phyloP scores from a whole-genome alignment of 2,329 filamentous ascomycete species.

The Ophiostoma perfectum region DNA sequence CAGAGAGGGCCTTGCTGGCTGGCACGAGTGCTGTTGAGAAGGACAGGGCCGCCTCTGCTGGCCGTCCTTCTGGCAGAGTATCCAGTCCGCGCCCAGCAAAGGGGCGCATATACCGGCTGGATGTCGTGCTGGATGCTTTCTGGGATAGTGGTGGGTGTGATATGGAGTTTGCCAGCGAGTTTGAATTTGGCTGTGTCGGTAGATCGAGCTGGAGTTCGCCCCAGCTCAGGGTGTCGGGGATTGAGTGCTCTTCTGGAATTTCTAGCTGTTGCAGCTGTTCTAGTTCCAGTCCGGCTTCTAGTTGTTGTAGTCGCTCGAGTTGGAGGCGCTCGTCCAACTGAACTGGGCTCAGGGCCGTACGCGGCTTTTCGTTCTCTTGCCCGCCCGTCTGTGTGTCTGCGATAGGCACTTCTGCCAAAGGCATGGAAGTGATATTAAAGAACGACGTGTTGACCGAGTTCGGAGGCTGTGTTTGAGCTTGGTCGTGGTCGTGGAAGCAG shows the following conservation, averaged over 20 bases:
- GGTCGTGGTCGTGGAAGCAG: conserved; percentile 52
- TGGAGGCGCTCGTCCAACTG: conserved; percentile 32
- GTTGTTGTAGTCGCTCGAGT: conserved; percentile 37
- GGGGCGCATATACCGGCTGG: conserved; percentile 44
- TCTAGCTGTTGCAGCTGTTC: conserved; percentile 17
- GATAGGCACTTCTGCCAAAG: not conserved
- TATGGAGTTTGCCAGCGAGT: not conserved
- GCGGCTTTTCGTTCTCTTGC: conserved; percentile 52
- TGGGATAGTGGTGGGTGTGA: conserved; percentile 33
- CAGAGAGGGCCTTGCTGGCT: conserved; percentile 28
- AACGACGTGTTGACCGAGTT: conserved; percentile 21
- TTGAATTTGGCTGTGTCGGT: not conserved
- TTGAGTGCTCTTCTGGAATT: conserved; percentile 31
- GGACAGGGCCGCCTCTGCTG: not conserved
- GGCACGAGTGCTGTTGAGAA: conserved; percentile 30
- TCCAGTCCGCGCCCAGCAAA: conserved; percentile 53
- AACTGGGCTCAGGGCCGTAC: conserved; percentile 47
- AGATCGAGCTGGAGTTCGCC: conserved; percentile 27
- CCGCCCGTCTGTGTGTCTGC: conserved; percentile 21
- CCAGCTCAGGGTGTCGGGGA: conserved; percentile 55
- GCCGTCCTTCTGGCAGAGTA: conserved; percentile 42
- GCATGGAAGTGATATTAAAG: conserved; percentile 1
- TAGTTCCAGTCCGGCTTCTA: too few relatives aligned
- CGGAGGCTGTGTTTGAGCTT: conserved; percentile 28
- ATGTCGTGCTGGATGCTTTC: conserved; percentile 27